Conservation (phyloP, 768 basidiomycete species). For the Amylocystis lapponica region DNA sequence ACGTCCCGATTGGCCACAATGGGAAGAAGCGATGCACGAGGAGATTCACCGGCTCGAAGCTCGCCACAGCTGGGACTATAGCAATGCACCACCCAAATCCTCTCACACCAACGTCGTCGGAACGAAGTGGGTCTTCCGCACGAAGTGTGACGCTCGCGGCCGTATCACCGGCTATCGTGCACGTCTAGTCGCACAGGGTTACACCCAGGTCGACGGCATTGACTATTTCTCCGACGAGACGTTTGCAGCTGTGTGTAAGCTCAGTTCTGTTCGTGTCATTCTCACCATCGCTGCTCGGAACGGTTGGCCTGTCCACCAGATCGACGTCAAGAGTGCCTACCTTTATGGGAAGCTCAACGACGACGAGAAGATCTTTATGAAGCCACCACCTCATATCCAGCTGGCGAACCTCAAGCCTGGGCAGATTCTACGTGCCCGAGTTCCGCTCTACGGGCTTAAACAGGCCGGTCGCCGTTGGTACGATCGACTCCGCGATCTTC, state of each 20-base stretch:
- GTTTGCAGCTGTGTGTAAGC: conserved; percentile 21
- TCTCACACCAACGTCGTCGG: too few species aligned
- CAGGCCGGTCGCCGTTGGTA: conserved; percentile 19
- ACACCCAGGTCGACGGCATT: conserved; percentile 22
- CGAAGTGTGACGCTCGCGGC: conserved; percentile 21
- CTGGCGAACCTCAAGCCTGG: not conserved
- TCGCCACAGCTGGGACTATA: conserved; percentile 28
- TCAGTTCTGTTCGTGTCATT: conserved; percentile 21
- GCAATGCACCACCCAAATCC: too few species aligned
- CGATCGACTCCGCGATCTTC: conserved; percentile 3
- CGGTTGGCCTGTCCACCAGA: conserved; percentile 24
- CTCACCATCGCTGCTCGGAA: conserved; percentile 19
- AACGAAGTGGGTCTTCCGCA: conserved; percentile 19
- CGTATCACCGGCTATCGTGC: conserved; percentile 18
- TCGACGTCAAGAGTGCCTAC: conserved; percentile 30
- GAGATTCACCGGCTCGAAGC: conserved; percentile 20
- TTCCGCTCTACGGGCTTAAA: conserved; percentile 28
- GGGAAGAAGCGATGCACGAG: conserved; percentile 9
- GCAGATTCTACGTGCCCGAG: too few species aligned
- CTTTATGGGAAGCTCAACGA: conserved; percentile 19
- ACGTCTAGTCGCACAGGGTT: conserved; percentile 26
- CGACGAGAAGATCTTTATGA: conserved; percentile 5
- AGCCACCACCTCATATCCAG: conserved; percentile 1
- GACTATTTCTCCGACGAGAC: conserved; percentile 25
- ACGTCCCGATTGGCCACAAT: conserved; percentile 3